Evolutionary conservation across 1,284 basidiomycete species (phyloP).

Genomic region (Wallemia ichthyophaga): DNA sequence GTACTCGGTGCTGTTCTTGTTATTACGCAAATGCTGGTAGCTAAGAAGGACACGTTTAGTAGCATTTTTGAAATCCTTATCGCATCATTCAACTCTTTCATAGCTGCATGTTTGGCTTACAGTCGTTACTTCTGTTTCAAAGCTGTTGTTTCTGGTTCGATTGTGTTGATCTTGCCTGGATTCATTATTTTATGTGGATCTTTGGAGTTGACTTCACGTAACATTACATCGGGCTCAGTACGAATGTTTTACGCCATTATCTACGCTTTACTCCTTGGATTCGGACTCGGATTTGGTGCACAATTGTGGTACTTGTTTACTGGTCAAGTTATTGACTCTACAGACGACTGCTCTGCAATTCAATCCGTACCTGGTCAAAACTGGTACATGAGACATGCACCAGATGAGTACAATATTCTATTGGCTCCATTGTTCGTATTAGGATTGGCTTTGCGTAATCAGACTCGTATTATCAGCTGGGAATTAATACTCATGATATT

Average conservation of each 20-base stretch:
- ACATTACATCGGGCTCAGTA: slow-evolving; percentile 56
- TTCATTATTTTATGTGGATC: slow-evolving; percentile 38
- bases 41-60: slow-evolving; percentile 52
- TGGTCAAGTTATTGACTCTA: background rate
- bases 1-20: slow-evolving; percentile 56
- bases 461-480: background rate
- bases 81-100: slow-evolving; percentile 36
- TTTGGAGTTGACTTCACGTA: slow-evolving; percentile 58
- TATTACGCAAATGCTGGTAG: slow-evolving; percentile 31
- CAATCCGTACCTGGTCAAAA: background rate
- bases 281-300: slow-evolving; percentile 28
- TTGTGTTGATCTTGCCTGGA: slow-evolving; percentile 65
- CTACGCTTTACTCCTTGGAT: slow-evolving; percentile 66
- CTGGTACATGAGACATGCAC: background rate
- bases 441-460: background rate
- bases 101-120: slow-evolving; percentile 41
- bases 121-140: slow-evolving; percentile 50
- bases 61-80: slow-evolving; percentile 68
- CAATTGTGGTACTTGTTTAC: background rate
- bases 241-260: slow-evolving; percentile 73
- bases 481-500: background rate
- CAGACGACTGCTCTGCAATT: background rate
- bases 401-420: background rate
- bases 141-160: slow-evolving; percentile 51
- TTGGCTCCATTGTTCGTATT: background rate